Conservation (phyloP, 1,284 basidiomycete species). For the Omphalotus olearius region DNA sequence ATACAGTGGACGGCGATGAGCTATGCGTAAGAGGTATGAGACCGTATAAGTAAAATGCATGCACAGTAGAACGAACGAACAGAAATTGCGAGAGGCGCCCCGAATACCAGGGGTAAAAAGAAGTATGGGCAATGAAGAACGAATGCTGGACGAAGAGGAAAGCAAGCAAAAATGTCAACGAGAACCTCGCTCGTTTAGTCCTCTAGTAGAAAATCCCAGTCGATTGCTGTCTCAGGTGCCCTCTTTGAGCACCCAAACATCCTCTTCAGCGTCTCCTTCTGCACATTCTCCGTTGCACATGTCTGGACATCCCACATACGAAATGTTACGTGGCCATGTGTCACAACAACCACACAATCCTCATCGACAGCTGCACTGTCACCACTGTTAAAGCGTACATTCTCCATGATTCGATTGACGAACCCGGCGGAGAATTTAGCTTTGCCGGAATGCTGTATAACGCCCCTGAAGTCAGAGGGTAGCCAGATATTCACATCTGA, state of each 20-base stretch:
- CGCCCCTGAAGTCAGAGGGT: slow-evolving; percentile 71
- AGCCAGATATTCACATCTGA: slow-evolving; percentile 70
- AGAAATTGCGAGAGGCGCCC: no score
- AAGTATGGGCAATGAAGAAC: not conserved
- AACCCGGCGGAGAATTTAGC: slow-evolving; percentile 67
- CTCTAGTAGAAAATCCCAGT: slow-evolving; percentile 77
- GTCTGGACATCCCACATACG: slow-evolving; percentile 75
- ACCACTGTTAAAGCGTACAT: slow-evolving; percentile 51
- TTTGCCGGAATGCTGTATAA: slow-evolving; percentile 51
- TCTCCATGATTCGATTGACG: slow-evolving; percentile 60
- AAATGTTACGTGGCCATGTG: slow-evolving; percentile 56
- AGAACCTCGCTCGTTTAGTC: slow-evolving; percentile 26
- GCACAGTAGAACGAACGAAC: no score
- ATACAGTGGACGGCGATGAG: no score
- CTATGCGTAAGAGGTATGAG: no score
- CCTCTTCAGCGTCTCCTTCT: slow-evolving; percentile 58
- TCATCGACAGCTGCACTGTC: slow-evolving; percentile 34
- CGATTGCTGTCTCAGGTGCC: slow-evolving; percentile 48
- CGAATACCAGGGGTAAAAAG: not conserved
- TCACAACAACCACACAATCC: slow-evolving; percentile 60
- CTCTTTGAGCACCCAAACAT: slow-evolving; percentile 56
- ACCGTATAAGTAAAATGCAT: no score
- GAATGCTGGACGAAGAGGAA: not conserved
- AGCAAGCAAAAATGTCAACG: not conserved
- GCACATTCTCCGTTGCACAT: slow-evolving; percentile 53